Evolutionary conservation across 768 basidiomycete species (phyloP), one percentile per base, ranked within the genome.

Genomic region (Collybia sp.): DNA sequence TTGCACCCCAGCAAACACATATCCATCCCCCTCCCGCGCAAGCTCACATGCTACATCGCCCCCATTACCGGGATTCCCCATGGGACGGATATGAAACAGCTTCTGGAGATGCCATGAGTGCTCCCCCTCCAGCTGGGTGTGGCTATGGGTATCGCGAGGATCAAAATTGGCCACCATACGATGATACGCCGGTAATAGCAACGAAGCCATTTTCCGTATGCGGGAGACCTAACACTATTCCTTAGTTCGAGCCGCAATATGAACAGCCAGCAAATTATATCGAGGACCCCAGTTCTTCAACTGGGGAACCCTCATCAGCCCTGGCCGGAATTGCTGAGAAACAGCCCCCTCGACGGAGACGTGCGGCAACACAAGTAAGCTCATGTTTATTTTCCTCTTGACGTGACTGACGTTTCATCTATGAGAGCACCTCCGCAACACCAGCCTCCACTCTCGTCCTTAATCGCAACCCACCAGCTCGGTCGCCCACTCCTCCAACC

Each of bases 401-500:
- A 38, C 43, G 37, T 47, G 31, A 12, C 12, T 33, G 40, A 25
- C 16, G 35, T 25, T 47, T 42, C 30, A 19, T 42, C 46, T 40
- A 6, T 30, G 51, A 85, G 82, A 63, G 76, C 25, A 60, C 77
- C 30, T 84, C 85, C 40, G 85, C 85, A 0, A 74, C 83, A 0
- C 76, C 85, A 5, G 80, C 85, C 12, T 70, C 85, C 9, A 71
- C 78, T 12, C 67, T 89, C 30, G 87, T 88, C 6, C 69, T 76
- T 0, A 88, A 82, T 55, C 75, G 82, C 19, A 76, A 77, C 44
- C 83, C 84, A 0, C 76, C 81, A 15, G 84, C 84, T 12, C 78
- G 89, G 2, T 92, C 89, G 17, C 90, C 90, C 3, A 88, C 88
- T 0, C 90, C 90, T 11, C 90, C 90, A 15, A 79, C 76, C 5